These are phyloP conservation scores for Microdochium bolleyi DNA, from an alignment of 2,329 filamentous ascomycete species.

Conservation along the genomic window DNA sequence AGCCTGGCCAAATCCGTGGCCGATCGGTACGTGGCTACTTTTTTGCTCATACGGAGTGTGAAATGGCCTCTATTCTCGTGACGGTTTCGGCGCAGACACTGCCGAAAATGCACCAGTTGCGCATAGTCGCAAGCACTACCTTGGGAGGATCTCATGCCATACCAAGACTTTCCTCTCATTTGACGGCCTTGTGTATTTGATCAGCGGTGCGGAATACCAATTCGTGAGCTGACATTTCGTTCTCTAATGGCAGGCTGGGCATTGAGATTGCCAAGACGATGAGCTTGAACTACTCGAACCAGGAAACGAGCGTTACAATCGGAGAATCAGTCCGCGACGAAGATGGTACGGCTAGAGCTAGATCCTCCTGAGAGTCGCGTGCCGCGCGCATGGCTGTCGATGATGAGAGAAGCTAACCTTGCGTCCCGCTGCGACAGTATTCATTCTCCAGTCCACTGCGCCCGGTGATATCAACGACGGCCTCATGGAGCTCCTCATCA, in stretches of 20 bases:
- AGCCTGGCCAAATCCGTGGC: conserved; percentile 26
- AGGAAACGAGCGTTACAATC: conserved; percentile 85
- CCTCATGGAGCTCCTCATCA: conserved; percentile 96
- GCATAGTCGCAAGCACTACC: too few species aligned
- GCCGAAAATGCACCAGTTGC: neutral
- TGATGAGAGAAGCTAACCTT: conserved; percentile 36
- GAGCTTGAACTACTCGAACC: conserved; percentile 78
- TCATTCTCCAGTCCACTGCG: conserved; percentile 90
- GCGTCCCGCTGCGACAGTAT: conserved; percentile 63
- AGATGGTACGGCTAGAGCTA: conserved; percentile 47
- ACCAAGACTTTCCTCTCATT: neutral
- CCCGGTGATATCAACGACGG: conserved; percentile 97
- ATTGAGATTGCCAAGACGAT: conserved; percentile 73
- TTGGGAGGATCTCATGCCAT: neutral
- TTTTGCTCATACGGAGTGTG: neutral
- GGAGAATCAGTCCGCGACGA: conserved; percentile 95
- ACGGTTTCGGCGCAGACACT: too few species aligned
- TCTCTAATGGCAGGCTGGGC: conserved; percentile 47
- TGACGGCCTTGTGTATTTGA: neutral
- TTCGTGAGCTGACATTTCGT: neutral
- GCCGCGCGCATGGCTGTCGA: neutral
- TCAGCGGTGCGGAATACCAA: neutral
- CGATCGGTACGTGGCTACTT: conserved; percentile 21
- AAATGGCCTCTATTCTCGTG: too few species aligned
- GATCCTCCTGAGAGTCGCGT: neutral